Evolutionary conservation across 169 alveolate genomes (phyloP), one percentile per base, ranked within the genome.

Genomic region (Eimeria maxima): DNA sequence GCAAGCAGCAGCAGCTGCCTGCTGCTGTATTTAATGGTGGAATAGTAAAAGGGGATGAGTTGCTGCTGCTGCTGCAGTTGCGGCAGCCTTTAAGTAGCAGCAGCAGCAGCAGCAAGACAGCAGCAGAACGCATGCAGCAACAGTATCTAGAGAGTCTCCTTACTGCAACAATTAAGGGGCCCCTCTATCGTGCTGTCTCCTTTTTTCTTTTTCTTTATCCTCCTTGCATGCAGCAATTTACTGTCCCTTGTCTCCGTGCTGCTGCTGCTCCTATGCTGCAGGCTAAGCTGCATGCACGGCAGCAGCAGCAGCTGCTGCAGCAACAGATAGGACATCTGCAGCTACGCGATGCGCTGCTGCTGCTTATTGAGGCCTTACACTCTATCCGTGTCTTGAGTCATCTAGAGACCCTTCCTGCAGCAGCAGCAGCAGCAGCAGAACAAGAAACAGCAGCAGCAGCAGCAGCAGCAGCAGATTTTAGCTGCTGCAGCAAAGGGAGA

Each of bases 41-140:
- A 44, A 27, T 73, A 22, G 50, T 27, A 3, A 24, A 18, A 22
- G 50, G 83, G 7, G 83, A 73, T 44, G 83, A 73, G 83, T 47
- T 73, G 44, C 50, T 73, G 83, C 50, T 73, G 83, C 83, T 73
- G 83, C 83, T 73, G 55, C 50, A n/a, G 83, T 22, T 73, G 45
- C 44, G 83, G 83, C 83, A 42, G 44, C 83, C 83, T 4, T 20
- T 73, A 14, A 6, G 50, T 20, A 29, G 55, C 83, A 73, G 44
- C 83, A 38, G 83, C 83, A 29, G 55, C 55, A 38, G 55, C 50
- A 73, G 55, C 50, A 73, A 22, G 16, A 73, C 83, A 20, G 83
- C 83, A 5, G 6, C 83, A 4, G 50, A 20, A 16, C 33, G 83
- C 14, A 44, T 22, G 50, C 83, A 73, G 83, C 83, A 73, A 47